Percentiles rank a stretch among this genome's conserved stretches.
Evolutionary conservation across 768 basidiomycete genomes (phyloP).

Genomic region (Trametes sanguinea): DNA sequence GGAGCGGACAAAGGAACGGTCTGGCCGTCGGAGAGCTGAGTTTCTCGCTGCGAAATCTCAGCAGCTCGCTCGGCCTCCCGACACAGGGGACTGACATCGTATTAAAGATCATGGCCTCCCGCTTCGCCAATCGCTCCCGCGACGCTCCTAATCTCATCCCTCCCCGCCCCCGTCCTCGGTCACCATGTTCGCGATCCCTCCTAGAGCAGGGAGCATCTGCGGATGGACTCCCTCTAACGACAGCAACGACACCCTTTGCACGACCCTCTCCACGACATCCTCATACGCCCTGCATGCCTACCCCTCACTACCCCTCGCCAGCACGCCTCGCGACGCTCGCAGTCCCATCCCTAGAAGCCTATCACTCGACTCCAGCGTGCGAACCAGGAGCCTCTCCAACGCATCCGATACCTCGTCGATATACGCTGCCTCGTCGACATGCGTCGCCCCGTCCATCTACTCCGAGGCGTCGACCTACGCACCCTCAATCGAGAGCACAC

Average conservation of each 20-base stretch:
- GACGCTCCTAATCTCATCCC: slow-evolving; percentile 15
- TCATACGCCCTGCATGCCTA: background rate
- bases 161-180: background rate
- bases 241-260: slow-evolving; percentile 10
- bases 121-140: slow-evolving; percentile 11
- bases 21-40: slow-evolving; percentile 15
- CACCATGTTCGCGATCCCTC: slow-evolving; percentile 18
- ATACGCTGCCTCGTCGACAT: background rate
- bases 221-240: slow-evolving; percentile 22
- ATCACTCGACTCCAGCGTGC: slow-evolving; percentile 15
- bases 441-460: too few relatives aligned
- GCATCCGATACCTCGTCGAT: slow-evolving; percentile 11
- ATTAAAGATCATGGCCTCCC: slow-evolving; percentile 19
- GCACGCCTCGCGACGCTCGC: slow-evolving; percentile 6
- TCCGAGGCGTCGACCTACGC: background rate
- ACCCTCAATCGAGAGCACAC: background rate
- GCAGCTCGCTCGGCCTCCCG: background rate
- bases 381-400: slow-evolving; percentile 3
- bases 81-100: slow-evolving; percentile 11
- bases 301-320: slow-evolving; percentile 1
- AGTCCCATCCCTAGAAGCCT: slow-evolving; percentile 15
- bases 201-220: slow-evolving; percentile 18
- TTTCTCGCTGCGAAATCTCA: slow-evolving; percentile 9
- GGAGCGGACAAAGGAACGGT: slow-evolving; percentile 18
- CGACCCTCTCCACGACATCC: slow-evolving; percentile 10